Percentiles rank a stretch among this genome's conserved stretches.
These are phyloP conservation scores for Pseudogymnoascus sp. DNA, from an alignment of 2,329 filamentous ascomycete species.

Conservation along the genomic window DNA sequence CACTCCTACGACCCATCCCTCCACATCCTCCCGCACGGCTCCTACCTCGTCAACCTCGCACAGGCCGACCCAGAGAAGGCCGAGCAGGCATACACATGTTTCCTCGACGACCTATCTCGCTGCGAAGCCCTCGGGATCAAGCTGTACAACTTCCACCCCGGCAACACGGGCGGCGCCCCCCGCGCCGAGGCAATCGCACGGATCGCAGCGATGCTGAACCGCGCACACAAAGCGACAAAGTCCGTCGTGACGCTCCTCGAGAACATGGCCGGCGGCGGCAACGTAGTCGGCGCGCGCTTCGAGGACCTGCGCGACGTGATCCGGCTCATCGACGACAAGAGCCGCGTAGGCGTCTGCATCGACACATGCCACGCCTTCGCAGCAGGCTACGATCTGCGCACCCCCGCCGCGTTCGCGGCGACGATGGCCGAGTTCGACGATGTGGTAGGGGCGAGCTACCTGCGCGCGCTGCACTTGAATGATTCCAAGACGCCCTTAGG, in stretches of 20 bases:
- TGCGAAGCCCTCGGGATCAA: conserved; percentile 80
- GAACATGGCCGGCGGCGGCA: conserved; percentile 89
- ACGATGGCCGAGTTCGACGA: conserved; percentile 71
- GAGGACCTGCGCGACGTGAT: conserved; percentile 85
- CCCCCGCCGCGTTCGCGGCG: conserved; percentile 60
- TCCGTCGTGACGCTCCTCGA: conserved; percentile 79
- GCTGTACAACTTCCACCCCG: conserved; percentile 98
- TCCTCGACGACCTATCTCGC: conserved; percentile 77
- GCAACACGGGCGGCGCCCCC: conserved; percentile 62
- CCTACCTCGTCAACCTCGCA: conserved; percentile 92
- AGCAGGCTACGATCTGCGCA: conserved; percentile 81
- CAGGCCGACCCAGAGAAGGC: conserved; percentile 73
- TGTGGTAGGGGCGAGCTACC: conserved; percentile 67
- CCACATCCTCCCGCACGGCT: conserved; percentile 84
- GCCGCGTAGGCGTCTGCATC: conserved; percentile 83
- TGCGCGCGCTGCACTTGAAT: conserved; percentile 84
- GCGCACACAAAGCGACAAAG: conserved; percentile 66
- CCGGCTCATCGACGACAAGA: conserved; percentile 66
- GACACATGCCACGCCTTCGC: conserved; percentile 97
- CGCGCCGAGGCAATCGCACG: conserved; percentile 64
- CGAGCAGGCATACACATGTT: conserved; percentile 74
- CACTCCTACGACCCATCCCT: conserved; percentile 63
- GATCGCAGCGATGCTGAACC: conserved; percentile 75
- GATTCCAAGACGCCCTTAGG: conserved; percentile 85
- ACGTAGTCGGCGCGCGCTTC: conserved; percentile 77